Evolutionary conservation across 371 early-diverging fungal genomes (phyloP), one percentile per base, ranked within the genome.

Genomic region (Lichtheimia ramosa): DNA sequence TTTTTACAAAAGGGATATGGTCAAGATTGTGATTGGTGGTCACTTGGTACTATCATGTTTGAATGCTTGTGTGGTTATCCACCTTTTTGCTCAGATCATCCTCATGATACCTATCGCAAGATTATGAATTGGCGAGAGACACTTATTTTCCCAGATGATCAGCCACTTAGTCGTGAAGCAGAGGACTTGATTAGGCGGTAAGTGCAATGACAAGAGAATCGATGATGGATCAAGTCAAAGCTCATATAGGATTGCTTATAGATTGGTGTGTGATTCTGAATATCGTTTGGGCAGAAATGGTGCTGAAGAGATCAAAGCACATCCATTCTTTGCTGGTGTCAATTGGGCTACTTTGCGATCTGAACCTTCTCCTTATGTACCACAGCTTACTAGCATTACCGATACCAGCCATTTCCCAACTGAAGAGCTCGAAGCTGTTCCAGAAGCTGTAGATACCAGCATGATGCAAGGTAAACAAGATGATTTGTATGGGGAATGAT

Each of bases 21-120:
- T 48, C 92, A 95, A 71, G 94, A 93, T 48, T 96, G 96, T 68
- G 99, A 99, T 83, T 97, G 97, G 93, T 99, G 99, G 99, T 93
- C 96, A 6, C 73, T 99, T 5, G 99, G 99, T 5, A 96, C 98
- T 3, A 95, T 99, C 63, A 91, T 99, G 87, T 99, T 92, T 73
- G 99, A 99, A 73, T 90, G 98, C 61, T 80, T 98, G 48, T 91
- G 94, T 46, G 98, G 98, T 1, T 96, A 95, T 59, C 98, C 99
- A 24, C 98, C 99, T 3, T 99, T 99, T 74, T 96, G 96, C 70
- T 89, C 92, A 48, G 98, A 97, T 58, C 90, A 89, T 54, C 89
- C 96, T 24, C 95, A 96, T 56, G 98, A 98, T 61, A 98, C 98
- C 0, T 99, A 98, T 65, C 89, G 94, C 43, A 98, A 97, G 79